phyloP scores from a whole-genome alignment of 1,284 basidiomycete genomes.

The Ustilago vetiveriae region DNA sequence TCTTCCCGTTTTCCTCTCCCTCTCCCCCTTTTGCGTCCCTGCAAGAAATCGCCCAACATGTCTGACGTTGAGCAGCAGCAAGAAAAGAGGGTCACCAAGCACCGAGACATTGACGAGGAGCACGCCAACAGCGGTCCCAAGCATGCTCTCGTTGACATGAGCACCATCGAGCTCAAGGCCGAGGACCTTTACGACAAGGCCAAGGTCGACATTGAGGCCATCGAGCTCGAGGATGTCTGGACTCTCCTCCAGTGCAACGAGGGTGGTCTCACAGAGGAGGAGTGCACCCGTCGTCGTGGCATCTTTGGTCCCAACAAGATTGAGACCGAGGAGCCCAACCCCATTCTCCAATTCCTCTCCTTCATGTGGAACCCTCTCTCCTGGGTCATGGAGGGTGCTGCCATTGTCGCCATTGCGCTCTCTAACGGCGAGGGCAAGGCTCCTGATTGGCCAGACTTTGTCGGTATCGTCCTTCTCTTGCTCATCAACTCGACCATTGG shows the following conservation, averaged over 20 bases:
- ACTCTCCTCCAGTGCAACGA: slow-evolving; percentile 88
- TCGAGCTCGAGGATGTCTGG: slow-evolving; percentile 96
- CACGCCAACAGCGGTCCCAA: slow-evolving; percentile 51
- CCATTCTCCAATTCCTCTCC: slow-evolving; percentile 69
- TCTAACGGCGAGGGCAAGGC: slow-evolving; percentile 88
- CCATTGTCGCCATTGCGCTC: slow-evolving; percentile 92
- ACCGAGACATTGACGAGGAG: slow-evolving; percentile 56
- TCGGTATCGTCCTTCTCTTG: slow-evolving; percentile 91
- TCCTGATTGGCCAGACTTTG: slow-evolving; percentile 96
- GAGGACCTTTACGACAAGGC: slow-evolving; percentile 97
- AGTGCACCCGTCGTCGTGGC: slow-evolving; percentile 85
- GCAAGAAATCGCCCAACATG: slow-evolving; percentile 26
- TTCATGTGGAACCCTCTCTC: slow-evolving; percentile 62
- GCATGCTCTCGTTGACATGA: slow-evolving; percentile 68
- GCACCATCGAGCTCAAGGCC: slow-evolving; percentile 82
- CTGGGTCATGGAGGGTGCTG: slow-evolving; percentile 99
- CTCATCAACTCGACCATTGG: slow-evolving; percentile 96
- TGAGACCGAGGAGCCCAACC: slow-evolving; percentile 76
- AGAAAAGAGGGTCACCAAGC: slow-evolving; percentile 52
- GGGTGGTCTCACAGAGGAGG: slow-evolving; percentile 78
- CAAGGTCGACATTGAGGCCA: slow-evolving; percentile 97
- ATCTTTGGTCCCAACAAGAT: slow-evolving; percentile 97
- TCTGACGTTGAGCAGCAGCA: slow-evolving; percentile 43
- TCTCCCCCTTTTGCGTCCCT: too few relatives aligned
- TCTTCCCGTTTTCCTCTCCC: not conserved